phyloP scores from a whole-genome alignment of 2,329 filamentous ascomycete species.

The Trichoderma hamatum region DNA sequence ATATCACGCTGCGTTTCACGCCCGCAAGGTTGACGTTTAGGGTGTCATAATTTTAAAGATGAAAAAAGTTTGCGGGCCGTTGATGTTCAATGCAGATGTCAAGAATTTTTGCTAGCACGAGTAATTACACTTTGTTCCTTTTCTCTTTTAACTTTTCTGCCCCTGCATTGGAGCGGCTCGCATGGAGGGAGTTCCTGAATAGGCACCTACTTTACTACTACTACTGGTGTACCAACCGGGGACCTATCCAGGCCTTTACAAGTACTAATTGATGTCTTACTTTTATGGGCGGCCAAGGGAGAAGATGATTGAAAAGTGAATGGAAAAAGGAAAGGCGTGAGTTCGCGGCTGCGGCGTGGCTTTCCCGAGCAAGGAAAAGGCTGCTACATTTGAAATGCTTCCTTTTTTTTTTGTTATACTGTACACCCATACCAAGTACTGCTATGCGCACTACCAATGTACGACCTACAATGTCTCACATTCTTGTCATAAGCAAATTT shows the following conservation, averaged over 20 bases:
- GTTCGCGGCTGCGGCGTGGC: conserved; percentile 13
- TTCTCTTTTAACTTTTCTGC: background rate
- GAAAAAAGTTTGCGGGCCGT: conserved; percentile 11
- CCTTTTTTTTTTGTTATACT: background rate
- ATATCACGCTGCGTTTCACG: background rate
- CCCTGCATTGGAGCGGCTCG: conserved; percentile 20
- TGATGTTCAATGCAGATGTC: conserved; percentile 1
- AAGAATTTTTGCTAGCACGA: background rate
- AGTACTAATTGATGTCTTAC: background rate
- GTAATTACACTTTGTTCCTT: background rate
- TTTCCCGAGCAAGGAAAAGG: background rate
- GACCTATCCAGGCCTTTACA: background rate
- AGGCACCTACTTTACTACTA: background rate
- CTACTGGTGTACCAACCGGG: too few relatives aligned
- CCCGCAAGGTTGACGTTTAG: background rate
- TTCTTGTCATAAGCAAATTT: background rate
- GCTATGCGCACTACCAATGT: too few relatives aligned
- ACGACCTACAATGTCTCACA: conserved; percentile 8
- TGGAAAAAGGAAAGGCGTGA: background rate
- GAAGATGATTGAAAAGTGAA: background rate
- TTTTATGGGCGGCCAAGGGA: background rate
- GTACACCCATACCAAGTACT: background rate
- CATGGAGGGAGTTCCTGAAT: background rate
- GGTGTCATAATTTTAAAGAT: background rate
- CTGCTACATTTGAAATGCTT: background rate